Base-by-base conservation (phyloP, 2,329 filamentous ascomycete species). In the Calonectria pseudoturangicola region DNA sequence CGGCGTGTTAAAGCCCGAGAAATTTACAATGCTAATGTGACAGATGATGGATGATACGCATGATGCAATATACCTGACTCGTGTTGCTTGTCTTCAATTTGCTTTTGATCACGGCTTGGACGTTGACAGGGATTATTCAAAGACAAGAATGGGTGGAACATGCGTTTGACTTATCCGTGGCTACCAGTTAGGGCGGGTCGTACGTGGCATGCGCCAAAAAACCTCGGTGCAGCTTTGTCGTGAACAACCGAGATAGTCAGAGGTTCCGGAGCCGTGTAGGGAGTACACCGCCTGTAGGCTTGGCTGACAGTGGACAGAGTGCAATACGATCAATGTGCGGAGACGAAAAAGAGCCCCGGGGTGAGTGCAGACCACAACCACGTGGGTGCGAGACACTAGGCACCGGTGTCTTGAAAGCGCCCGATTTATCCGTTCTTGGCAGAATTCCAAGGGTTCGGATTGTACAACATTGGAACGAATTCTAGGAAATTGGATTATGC, bases 141-240 rank as follows among this genome's bases (percentile, higher is more conserved):
- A 25, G 39, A 27, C 33, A 39, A 58, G 21, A 58, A 25, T 39
- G 21, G 27, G 54, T 15, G 54, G 13, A 21, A 27, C 54, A 60
- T 60, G 33, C n/a, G 28, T n/a, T 58, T 33, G 54, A 21, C 39
- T 41, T 21, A 25, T 36, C 21, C 21, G 33, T 36, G 54, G 6
- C 8, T 33, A 43, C 50, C 50, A 47, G 39, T 25, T 16, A 27
- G 54, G 21, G 54, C 33, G 54, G 36, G 54, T 39, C 54, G 54
- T 60, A 47, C 25, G 45, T 48, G 45, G 45, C 45, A 50, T 45
- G 66, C 66, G 25, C 39, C 66, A 58, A 41, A 60, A 60, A 60
- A 64, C 36, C 45, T 39, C 66, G 41, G 60, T 28, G 58, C 60
- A 50, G n/a, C 58, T 39, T 45, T 18, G 39, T 54, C 27, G 41